Base-by-base conservation (phyloP, 1,284 basidiomycete genomes). In the Cronartium ribicola region DNA sequence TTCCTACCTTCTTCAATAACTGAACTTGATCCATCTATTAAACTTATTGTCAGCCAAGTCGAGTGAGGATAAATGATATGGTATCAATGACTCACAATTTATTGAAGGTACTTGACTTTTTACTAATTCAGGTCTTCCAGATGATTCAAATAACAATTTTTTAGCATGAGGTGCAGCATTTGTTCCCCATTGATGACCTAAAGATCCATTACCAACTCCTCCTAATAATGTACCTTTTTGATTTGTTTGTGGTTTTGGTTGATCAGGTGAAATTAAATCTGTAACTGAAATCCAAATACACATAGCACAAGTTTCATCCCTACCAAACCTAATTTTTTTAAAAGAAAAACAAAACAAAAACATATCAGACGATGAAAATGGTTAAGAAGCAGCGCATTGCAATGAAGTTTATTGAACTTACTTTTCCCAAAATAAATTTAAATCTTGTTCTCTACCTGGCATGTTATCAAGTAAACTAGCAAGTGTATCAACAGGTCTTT, bases 301-400 rank as follows among this genome's bases (percentile, higher is more conserved):
- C 88, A 95, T 94, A 13, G 91, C 89, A 79, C 92, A 94, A 1
- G 90, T 90, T 80, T 96, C 90, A 80, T 92, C 89, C 66, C 90
- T 86, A 60, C 92, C 91, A 81, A 89, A 94, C 79, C 91, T 93
- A 76, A 20, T 59, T 22, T 6, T 29, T 1, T 4, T 77, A n/a
- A 78, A 68, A 51, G 65, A 37, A 66, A 67, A 59, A 66, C 66
- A 74, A 65, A 39, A 66, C 55, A 14, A 66, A 48, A 39, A 57
- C 17, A 7, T n/a, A 8, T 29, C 29, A 36, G 41, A 60, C 44
- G 14, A 17, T 29, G 10, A 40, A 29, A 5, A 4, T 44, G 64
- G 46, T 46, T 43, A 61, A 62, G 3, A 29, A 29, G 29, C 29
- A 29, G 29, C 11, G n/a, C 46, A 3, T n/a, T 48, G 13, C 13